These are phyloP conservation scores for Symbiotaphrina buchneri DNA, from an alignment of 495 filamentous ascomycete genomes.

Conservation along the genomic window DNA sequence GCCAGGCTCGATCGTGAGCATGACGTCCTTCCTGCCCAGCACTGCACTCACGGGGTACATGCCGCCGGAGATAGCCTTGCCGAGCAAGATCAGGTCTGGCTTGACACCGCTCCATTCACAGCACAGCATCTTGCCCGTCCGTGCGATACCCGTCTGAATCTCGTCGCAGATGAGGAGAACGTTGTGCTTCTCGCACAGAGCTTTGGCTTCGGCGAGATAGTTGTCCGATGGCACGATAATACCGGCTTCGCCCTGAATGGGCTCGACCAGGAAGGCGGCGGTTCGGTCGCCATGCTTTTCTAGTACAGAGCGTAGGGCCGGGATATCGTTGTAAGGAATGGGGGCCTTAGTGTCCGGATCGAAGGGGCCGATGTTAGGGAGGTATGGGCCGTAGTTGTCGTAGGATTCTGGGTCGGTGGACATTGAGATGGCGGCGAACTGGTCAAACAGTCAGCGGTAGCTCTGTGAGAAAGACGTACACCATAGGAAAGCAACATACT, in stretches of 20 bases:
- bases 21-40: conserved; percentile 70
- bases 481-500: conserved; percentile 23
- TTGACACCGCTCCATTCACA: conserved; percentile 87
- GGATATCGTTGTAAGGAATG: conserved; percentile 70
- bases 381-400: conserved; percentile 90
- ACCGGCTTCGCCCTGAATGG: conserved; percentile 94
- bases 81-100: conserved; percentile 82
- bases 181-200: conserved; percentile 81
- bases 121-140: conserved; percentile 84
- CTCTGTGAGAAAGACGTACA: conserved; percentile 8
- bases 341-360: conserved; percentile 54
- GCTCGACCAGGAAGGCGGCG: conserved; percentile 88
- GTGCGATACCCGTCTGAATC: conserved; percentile 93
- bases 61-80: conserved; percentile 93
- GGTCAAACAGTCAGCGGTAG: conserved; percentile 7
- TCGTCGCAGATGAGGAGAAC: conserved; percentile 93
- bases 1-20: conserved; percentile 93
- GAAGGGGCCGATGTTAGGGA: conserved; percentile 64
- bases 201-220: conserved; percentile 64
- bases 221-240: conserved; percentile 86
- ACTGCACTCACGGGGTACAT: conserved; percentile 98
- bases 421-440: conserved; percentile 90
- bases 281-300: conserved; percentile 62
- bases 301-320: conserved; percentile 58
- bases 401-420: conserved; percentile 87